phyloP scores from a whole-genome alignment of 768 basidiomycete genomes.

The Termitomyces sp. region DNA sequence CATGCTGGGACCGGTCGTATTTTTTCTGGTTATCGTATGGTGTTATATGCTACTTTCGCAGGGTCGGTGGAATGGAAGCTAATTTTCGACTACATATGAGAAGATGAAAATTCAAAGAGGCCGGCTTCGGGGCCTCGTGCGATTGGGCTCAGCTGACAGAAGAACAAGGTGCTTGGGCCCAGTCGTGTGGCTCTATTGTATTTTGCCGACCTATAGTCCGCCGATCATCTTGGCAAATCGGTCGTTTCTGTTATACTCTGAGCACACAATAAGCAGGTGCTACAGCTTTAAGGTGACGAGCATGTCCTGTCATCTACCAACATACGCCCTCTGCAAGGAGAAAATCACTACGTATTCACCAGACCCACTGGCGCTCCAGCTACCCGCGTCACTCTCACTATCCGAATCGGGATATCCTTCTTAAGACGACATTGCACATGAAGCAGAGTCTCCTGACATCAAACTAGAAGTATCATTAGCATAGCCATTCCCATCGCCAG shows the following conservation, averaged over 20 bases:
- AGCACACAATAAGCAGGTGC: not conserved
- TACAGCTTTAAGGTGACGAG: not conserved
- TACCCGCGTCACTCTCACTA: not conserved
- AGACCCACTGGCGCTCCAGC: not conserved
- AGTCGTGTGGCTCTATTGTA: not conserved
- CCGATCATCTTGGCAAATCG: not conserved
- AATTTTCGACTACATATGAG: not conserved
- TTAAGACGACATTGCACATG: slow-evolving; percentile 10
- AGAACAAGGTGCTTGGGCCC: slow-evolving; percentile 8
- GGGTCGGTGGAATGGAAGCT: not conserved
- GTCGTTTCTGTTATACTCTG: not conserved
- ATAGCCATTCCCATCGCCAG: slow-evolving; percentile 1
- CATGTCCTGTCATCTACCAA: not conserved
- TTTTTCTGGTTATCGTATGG: not conserved
- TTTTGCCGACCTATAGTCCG: not conserved
- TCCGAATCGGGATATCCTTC: slow-evolving; percentile 3
- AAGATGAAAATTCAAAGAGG: not conserved
- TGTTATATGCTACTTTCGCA: not conserved
- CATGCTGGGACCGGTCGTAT: not conserved
- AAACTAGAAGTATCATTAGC: not conserved
- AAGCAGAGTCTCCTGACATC: slow-evolving; percentile 17
- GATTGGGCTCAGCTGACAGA: not conserved
- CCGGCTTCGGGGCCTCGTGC: not conserved
- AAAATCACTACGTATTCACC: not conserved
- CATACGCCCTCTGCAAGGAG: not conserved